phyloP scores from a whole-genome alignment of 306 rosid genomes.

The Prunus fruticosa region DNA sequence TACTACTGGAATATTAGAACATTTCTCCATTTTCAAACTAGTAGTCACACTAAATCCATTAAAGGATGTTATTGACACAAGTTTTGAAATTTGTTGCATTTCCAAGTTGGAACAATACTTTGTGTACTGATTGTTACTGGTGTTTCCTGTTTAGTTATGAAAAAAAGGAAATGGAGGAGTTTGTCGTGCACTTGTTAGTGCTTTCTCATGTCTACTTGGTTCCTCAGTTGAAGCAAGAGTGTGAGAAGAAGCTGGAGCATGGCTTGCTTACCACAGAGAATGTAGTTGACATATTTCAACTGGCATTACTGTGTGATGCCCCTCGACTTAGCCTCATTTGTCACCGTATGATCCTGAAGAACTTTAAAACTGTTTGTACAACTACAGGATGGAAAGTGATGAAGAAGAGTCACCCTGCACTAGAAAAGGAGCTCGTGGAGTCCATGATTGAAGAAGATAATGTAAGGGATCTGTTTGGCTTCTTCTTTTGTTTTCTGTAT shows the following conservation, averaged over 20 bases:
- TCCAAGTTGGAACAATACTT: background rate
- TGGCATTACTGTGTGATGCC: constrained; percentile 78
- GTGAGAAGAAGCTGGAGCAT: constrained; percentile 51
- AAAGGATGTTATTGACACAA: background rate
- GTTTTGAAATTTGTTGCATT: background rate
- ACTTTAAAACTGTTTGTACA: constrained; percentile 54
- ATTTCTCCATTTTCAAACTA: background rate
- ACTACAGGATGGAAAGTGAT: constrained; percentile 77
- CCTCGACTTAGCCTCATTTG: constrained; percentile 76
- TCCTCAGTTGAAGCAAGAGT: constrained; percentile 75
- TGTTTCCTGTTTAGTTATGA: constrained; percentile 49
- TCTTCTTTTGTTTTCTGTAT: background rate
- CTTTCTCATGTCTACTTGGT: constrained; percentile 71
- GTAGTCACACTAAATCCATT: background rate
- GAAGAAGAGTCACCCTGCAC: constrained; percentile 69
- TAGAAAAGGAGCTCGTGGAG: constrained; percentile 57
- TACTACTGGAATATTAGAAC: background rate
- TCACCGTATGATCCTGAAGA: constrained; percentile 57
- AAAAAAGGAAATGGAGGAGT: constrained; percentile 68
- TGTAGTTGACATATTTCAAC: constrained; percentile 72
- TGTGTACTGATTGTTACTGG: constrained; percentile 1
- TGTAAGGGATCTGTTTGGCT: constrained; percentile 38
- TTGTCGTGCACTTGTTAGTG: constrained; percentile 55
- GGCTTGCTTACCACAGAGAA: constrained; percentile 56
- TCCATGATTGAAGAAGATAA: constrained; percentile 54